These are phyloP conservation scores for Macrophomina tecta DNA, from an alignment of 2,329 filamentous ascomycete genomes.

Conservation along the genomic window DNA sequence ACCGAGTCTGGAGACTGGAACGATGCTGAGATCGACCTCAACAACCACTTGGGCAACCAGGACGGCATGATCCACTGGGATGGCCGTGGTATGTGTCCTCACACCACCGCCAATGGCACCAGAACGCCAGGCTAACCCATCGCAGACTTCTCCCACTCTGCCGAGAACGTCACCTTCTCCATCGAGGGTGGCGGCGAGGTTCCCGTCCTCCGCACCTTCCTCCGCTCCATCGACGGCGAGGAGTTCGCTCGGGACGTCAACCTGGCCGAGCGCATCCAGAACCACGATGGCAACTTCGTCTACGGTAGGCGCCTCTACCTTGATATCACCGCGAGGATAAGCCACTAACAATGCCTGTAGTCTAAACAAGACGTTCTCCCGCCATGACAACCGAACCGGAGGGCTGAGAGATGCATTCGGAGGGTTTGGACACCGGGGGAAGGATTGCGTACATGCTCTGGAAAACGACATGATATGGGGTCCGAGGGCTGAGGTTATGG, in stretches of 20 bases:
- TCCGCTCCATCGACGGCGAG: slow-evolving; percentile 54
- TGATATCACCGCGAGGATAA: not conserved
- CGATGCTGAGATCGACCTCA: slow-evolving; percentile 57
- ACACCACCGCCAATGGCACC: not conserved
- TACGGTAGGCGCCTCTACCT: slow-evolving; percentile 38
- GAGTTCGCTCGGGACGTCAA: slow-evolving; percentile 56
- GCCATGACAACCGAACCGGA: slow-evolving; percentile 10
- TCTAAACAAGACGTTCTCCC: slow-evolving; percentile 19
- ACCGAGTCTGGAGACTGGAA: slow-evolving; percentile 51
- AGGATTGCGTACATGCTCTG: slow-evolving; percentile 21
- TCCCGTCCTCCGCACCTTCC: slow-evolving; percentile 60
- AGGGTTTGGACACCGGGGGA: not conserved
- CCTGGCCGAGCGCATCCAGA: slow-evolving; percentile 61
- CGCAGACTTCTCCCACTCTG: slow-evolving; percentile 52
- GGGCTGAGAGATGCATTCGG: slow-evolving; percentile 21
- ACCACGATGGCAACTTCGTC: slow-evolving; percentile 56
- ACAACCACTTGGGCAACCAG: slow-evolving; percentile 59
- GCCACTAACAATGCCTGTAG: not conserved
- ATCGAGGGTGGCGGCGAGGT: slow-evolving; percentile 58
- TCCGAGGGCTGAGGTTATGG: slow-evolving; percentile 10
- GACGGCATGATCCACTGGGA: slow-evolving; percentile 43
- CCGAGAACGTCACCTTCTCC: slow-evolving; percentile 54
- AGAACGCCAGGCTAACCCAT: slow-evolving; percentile 24
- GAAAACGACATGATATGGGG: slow-evolving; percentile 19
- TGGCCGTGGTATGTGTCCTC: not conserved